Percentiles rank a stretch among this genome's conserved stretches.
Conservation (phyloP, 1,284 basidiomycete species). For the Ceratobasidium sp. region DNA sequence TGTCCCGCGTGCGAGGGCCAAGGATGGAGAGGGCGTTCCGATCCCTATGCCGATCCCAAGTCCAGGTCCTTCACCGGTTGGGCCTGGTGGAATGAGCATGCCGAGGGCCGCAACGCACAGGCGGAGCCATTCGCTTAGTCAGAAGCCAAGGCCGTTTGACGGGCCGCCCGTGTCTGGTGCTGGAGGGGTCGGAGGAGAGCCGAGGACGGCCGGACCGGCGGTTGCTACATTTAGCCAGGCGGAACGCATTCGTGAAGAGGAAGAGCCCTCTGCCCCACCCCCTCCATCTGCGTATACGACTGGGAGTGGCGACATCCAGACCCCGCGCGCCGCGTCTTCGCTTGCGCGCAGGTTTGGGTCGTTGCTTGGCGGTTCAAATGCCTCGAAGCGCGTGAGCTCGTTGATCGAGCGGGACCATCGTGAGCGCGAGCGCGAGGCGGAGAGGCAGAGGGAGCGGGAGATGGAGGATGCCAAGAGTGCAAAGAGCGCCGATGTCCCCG, state of each 20-base stretch:
- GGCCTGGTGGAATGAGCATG: slow-evolving; percentile 37
- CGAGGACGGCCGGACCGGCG: slow-evolving; percentile 70
- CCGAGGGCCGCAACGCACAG: slow-evolving; percentile 51
- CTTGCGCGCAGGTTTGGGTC: slow-evolving; percentile 75
- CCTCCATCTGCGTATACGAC: neutral
- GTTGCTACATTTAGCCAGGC: slow-evolving; percentile 61
- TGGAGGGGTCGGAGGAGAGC: slow-evolving; percentile 50
- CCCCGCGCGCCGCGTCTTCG: neutral
- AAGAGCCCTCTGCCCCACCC: slow-evolving; percentile 47
- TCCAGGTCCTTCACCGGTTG: slow-evolving; percentile 20
- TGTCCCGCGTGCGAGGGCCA: slow-evolving; percentile 48
- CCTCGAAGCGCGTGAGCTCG: slow-evolving; percentile 31
- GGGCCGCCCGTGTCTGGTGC: slow-evolving; percentile 44
- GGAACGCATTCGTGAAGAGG: slow-evolving; percentile 49
- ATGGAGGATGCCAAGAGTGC: slow-evolving; percentile 16
- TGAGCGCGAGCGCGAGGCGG: slow-evolving; percentile 6
- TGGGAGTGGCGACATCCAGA: slow-evolving; percentile 47
- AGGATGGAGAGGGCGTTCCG: slow-evolving; percentile 47
- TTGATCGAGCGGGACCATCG: slow-evolving; percentile 17
- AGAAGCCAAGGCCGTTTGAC: slow-evolving; percentile 65
- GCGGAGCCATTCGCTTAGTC: slow-evolving; percentile 73
- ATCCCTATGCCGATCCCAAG: slow-evolving; percentile 21
- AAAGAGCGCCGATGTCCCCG: slow-evolving; percentile 52
- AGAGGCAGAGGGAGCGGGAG: slow-evolving; percentile 25
- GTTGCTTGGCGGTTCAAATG: slow-evolving; percentile 63